Evolutionary conservation across 1,284 basidiomycete species (phyloP).

Genomic region (Neolentinus lepideus): DNA sequence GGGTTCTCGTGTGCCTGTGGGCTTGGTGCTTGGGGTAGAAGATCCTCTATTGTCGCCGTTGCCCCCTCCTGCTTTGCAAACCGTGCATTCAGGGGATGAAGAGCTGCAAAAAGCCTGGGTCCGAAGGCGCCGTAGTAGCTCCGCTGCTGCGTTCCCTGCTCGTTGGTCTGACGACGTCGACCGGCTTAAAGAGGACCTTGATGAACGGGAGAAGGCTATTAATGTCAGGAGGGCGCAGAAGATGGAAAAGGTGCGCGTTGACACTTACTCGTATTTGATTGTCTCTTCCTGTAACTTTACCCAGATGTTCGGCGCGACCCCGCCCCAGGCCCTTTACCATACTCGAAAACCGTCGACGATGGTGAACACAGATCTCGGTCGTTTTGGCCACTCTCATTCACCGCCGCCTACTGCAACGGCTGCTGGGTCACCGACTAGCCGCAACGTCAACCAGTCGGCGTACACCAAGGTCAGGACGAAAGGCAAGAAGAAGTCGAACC

Average conservation of each 20-base stretch:
- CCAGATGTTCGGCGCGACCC: constrained; percentile 56
- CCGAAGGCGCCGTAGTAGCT: constrained; percentile 47
- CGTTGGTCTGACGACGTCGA: constrained; percentile 50
- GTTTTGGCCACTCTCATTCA: constrained; percentile 4
- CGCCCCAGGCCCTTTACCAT: constrained; percentile 68
- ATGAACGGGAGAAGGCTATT: constrained; percentile 64
- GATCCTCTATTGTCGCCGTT: constrained; percentile 29
- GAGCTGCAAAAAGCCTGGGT: constrained; percentile 32
- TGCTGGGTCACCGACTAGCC: constrained; percentile 17
- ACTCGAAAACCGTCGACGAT: constrained; percentile 36
- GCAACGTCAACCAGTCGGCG: constrained; percentile 42
- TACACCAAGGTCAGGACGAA: constrained; percentile 29
- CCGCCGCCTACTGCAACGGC: constrained; percentile 7
- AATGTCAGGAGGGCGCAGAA: constrained; percentile 73
- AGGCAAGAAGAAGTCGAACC: constrained; percentile 30
- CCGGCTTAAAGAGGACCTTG: constrained; percentile 58
- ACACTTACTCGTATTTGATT: constrained; percentile 2
- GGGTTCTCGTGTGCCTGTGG: constrained; percentile 65
- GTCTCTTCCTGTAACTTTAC: not conserved
- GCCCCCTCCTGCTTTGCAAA: constrained; percentile 26
- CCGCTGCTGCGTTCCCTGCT: constrained; percentile 35
- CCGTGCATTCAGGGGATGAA: not conserved
- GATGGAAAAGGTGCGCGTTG: constrained; percentile 66
- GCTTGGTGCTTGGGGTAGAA: constrained; percentile 52
- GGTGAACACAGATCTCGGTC: constrained; percentile 19